phyloP scores from a whole-genome alignment of 306 rosid species.

The Dryas drummondii region DNA sequence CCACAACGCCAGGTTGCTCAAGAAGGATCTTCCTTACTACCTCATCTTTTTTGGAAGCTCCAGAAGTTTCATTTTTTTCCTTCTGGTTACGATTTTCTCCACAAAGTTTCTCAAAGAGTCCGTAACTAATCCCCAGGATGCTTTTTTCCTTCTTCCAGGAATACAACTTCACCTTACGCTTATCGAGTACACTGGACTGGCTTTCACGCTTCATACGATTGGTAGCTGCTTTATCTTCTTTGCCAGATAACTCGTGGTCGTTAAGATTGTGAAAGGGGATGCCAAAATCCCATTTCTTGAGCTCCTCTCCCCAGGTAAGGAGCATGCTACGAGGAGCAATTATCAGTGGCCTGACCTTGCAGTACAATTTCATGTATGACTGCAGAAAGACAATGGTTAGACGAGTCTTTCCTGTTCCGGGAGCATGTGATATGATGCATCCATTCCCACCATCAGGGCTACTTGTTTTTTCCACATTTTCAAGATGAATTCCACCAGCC shows the following conservation, averaged over 20 bases:
- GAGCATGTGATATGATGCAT: conserved; percentile 77
- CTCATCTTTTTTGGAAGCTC: background rate
- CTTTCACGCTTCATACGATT: conserved; percentile 13
- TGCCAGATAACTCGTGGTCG: conserved; percentile 35
- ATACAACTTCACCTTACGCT: conserved; percentile 43
- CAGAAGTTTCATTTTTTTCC: background rate
- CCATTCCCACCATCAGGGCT: conserved; percentile 42
- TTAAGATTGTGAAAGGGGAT: conserved; percentile 66
- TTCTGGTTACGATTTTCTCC: background rate
- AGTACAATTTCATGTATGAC: conserved; percentile 43
- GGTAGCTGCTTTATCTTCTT: conserved; percentile 33
- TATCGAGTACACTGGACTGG: background rate
- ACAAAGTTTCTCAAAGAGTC: conserved; percentile 42
- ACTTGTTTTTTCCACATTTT: conserved; percentile 28
- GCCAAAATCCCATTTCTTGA: conserved; percentile 53
- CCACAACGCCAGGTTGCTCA: conserved; percentile 50
- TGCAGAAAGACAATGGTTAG: conserved; percentile 60
- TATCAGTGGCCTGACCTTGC: conserved; percentile 54
- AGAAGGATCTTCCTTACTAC: conserved; percentile 32
- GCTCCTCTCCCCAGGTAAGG: conserved; percentile 78
- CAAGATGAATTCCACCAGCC: conserved; percentile 57
- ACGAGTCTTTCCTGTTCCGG: conserved; percentile 83
- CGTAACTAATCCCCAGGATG: conserved; percentile 61
- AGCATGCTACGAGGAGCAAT: conserved; percentile 68
- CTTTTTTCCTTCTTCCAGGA: conserved; percentile 52